Evolutionary conservation across 2,329 filamentous ascomycete species (phyloP).

Genomic region (Thelonectria olida): DNA sequence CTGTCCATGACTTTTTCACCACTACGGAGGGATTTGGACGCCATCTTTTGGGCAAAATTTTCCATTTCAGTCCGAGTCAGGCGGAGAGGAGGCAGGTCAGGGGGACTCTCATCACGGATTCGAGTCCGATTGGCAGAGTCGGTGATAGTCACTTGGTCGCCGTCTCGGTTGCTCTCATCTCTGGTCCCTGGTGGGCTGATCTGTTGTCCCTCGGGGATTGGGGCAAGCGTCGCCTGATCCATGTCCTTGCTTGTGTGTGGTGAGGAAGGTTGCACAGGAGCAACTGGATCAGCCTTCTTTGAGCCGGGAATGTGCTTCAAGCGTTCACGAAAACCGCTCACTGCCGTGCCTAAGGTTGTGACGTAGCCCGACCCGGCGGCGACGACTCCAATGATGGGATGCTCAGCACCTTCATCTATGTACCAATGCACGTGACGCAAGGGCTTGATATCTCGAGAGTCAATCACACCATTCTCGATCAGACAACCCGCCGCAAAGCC

Average conservation of each 20-base stretch:
- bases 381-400: conserved; percentile 71
- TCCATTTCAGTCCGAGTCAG: conserved; percentile 43
- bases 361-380: conserved; percentile 72
- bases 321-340: conserved; percentile 28
- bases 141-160: conserved; percentile 1
- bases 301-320: conserved; percentile 19
- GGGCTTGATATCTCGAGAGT: conserved; percentile 67
- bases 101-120: too few relatives aligned
- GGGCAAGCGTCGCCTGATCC: conserved; percentile 7
- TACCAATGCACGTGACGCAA: conserved; percentile 62
- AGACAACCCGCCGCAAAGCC: conserved; percentile 68
- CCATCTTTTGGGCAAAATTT: conserved; percentile 41
- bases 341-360: conserved; percentile 59
- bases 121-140: not conserved
- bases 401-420: conserved; percentile 70
- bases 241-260: conserved; percentile 4
- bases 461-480: conserved; percentile 61
- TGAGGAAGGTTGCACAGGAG: not conserved
- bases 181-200: not conserved
- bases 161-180: not conserved
- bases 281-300: not conserved
- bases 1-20: conserved; percentile 54
- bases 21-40: conserved; percentile 53
- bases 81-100: not conserved
- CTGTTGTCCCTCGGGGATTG: conserved; percentile 3